These are phyloP conservation scores for Chaetoceros muelleri DNA, from an alignment of 108 stramenopile genomes.

Conservation along the genomic window DNA sequence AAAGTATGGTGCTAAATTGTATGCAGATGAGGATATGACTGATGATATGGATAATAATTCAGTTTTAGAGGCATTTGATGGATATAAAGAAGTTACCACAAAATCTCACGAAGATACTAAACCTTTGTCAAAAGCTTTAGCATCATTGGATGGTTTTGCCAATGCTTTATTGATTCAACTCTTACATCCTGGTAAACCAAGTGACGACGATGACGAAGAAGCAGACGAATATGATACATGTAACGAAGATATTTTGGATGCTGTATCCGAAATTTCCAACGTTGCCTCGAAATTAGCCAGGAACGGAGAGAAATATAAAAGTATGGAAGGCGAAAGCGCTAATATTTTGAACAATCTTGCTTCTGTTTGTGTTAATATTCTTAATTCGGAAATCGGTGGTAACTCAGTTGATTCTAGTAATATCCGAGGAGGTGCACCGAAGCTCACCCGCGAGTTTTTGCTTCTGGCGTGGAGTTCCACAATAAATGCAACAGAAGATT, in stretches of 20 bases:
- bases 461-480: conserved; percentile 46
- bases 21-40: conserved; percentile 1
- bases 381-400: conserved; percentile 55
- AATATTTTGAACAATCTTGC: conserved; percentile 52
- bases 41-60: conserved; percentile 20
- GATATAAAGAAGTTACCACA: conserved; percentile 2
- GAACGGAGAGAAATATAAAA: conserved; percentile 5
- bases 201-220: background rate
- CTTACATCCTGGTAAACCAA: conserved; percentile 27
- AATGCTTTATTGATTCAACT: conserved; percentile 48
- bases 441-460: conserved; percentile 58
- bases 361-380: conserved; percentile 47
- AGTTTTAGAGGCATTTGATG: conserved; percentile 13
- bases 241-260: conserved; percentile 35
- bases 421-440: conserved; percentile 50
- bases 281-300: conserved; percentile 17
- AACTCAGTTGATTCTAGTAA: conserved; percentile 20
- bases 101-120: conserved; percentile 1
- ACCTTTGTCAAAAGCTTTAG: background rate
- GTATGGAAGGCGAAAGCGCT: conserved; percentile 5
- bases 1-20: background rate
- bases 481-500: background rate
- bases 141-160: conserved; percentile 11
- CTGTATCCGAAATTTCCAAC: conserved; percentile 40
- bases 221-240: background rate